phyloP scores from a whole-genome alignment of 495 filamentous ascomycete species.

The Lepidopterella palustris region DNA sequence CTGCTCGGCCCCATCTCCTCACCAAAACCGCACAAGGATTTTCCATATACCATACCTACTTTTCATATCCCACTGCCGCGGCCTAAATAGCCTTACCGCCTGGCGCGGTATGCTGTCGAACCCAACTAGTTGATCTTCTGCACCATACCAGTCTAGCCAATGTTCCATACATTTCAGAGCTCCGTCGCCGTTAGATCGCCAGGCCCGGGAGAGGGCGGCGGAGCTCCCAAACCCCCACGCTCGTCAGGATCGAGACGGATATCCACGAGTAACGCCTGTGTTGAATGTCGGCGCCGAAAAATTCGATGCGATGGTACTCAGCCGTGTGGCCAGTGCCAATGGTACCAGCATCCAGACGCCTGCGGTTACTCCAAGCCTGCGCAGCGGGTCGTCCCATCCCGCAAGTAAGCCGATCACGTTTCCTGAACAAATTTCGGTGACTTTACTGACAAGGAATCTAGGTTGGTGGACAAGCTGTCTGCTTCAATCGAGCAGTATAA shows the following conservation, averaged over 20 bases:
- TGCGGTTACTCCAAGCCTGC: conserved; percentile 36
- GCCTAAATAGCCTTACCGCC: conserved; percentile 1
- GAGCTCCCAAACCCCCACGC: conserved; percentile 21
- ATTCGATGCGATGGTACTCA: conserved; percentile 32
- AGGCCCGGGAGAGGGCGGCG: conserved; percentile 14
- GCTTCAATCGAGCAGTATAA: conserved; percentile 28
- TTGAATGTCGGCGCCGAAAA: conserved; percentile 30
- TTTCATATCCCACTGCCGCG: not conserved
- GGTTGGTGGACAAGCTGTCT: conserved; percentile 34
- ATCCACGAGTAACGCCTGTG: conserved; percentile 32
- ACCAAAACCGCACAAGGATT: too few species aligned
- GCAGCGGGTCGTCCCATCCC: conserved; percentile 34
- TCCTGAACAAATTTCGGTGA: not conserved
- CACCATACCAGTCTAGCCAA: conserved; percentile 3
- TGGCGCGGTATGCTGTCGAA: conserved; percentile 12
- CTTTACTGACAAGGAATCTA: conserved; percentile 17
- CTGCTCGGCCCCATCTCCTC: not conserved
- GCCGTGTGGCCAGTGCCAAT: conserved; percentile 33
- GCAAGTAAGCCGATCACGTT: conserved; percentile 29
- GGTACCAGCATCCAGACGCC: conserved; percentile 36
- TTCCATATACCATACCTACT: not conserved
- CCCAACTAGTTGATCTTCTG: conserved; percentile 6
- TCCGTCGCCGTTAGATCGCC: conserved; percentile 26
- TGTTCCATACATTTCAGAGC: conserved; percentile 34
- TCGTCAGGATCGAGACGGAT: conserved; percentile 28